Evolutionary conservation across 192 early-diverging fungal species (phyloP), one percentile per base, ranked within the genome.

Genomic region (Coemansia sp.): DNA sequence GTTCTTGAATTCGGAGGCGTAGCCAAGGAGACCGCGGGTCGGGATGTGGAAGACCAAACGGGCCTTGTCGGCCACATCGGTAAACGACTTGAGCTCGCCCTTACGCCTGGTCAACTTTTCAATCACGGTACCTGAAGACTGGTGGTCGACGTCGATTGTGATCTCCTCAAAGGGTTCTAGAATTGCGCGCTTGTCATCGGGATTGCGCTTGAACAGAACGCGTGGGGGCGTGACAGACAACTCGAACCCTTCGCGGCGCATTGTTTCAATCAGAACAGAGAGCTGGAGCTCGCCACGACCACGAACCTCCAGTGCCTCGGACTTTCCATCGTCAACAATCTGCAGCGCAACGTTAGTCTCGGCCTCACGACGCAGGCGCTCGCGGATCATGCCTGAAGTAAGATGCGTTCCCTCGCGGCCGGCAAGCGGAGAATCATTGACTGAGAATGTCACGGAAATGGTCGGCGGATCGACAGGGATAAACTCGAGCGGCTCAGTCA

Each of bases 231-330:
- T 87, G 8, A 93, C 86, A 27, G 86, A 87, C 23, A 93, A 76
- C 71, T 93, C 91, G 63, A 90, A 93, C 19, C 91, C 91, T 73
- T 93, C 91, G 21, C 91, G 85, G 25, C 91, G 82, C 91, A 93
- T 93, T 9, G 91, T 90, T 81, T 93, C 91, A 52, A 91, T 91
- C 38, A 93, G 76, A 9, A 93, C 89, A 19, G 89, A 89, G 49
- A 93, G 82, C 78, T 93, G 91, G 30, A 93, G 80, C 79, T 93
- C 91, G n/a, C 91, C 91, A 42, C 91, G 88, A 24, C 91, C 91
- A 46, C 85, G 85, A 37, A 93, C 91, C 73, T 93, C 91, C 67
- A 89, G 87, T 0, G 90, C 73, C 51, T 82, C 82, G 34, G 89
- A 87, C 62, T 71, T 82, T 45, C 82, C 81, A 33, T 80, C 78